These are phyloP conservation scores for Tetrapyrgos nigripes DNA, from an alignment of 1,284 basidiomycete species.

Conservation along the genomic window DNA sequence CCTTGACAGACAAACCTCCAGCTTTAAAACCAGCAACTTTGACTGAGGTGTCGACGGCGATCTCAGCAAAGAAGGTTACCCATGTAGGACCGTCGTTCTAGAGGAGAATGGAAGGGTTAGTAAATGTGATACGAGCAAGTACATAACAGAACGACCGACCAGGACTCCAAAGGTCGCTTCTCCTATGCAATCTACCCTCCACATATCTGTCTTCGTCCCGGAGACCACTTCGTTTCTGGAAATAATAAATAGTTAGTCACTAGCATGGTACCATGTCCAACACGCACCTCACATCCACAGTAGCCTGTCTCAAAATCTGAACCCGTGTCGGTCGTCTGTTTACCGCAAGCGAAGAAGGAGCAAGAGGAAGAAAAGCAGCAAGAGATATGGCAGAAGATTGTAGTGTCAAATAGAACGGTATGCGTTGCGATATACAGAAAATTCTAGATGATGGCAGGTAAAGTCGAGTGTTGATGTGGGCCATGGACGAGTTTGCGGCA, in stretches of 20 bases:
- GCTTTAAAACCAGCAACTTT: conserved; percentile 68
- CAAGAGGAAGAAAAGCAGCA: conserved; percentile 64
- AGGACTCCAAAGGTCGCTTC: conserved; percentile 63
- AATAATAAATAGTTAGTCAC: not conserved
- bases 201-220: conserved; percentile 71
- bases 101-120: not conserved
- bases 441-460: conserved; percentile 64
- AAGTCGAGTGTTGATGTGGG: conserved; percentile 52
- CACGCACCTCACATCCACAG: conserved; percentile 69
- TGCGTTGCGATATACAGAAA: conserved; percentile 60
- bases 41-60: conserved; percentile 53
- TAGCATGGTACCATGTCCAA: not conserved
- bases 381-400: conserved; percentile 59
- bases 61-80: conserved; percentile 67
- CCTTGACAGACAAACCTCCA: conserved; percentile 69
- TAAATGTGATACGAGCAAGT: not conserved
- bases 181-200: conserved; percentile 68
- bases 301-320: conserved; percentile 68
- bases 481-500: conserved; percentile 44
- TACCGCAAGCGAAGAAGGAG: conserved; percentile 49
- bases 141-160: conserved; percentile 42
- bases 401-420: conserved; percentile 71
- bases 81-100: conserved; percentile 67
- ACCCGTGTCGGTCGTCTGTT: conserved; percentile 57
- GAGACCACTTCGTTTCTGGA: conserved; percentile 42